A percentile compares a stretch with the other conserved stretches of the same genome.
Evolutionary conservation across 2,329 filamentous ascomycete genomes (phyloP).

Genomic region (Didymella exigua): DNA sequence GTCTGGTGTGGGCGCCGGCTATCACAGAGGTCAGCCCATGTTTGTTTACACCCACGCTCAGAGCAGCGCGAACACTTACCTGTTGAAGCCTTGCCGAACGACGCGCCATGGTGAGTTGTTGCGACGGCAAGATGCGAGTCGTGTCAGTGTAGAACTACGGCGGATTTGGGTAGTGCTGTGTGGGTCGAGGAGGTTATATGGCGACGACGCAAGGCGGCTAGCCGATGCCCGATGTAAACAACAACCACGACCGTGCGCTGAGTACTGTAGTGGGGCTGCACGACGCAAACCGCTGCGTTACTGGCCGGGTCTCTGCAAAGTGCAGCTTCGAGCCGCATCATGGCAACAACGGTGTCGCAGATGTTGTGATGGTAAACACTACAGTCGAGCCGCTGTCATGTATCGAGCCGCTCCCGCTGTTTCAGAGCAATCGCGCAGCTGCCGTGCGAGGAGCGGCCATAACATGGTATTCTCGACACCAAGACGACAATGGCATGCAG

Average conservation of each 20-base stretch:
- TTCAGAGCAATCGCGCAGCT: slow-evolving; percentile 1
- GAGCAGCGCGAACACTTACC: slow-evolving; percentile 29
- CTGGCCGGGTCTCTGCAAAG: slow-evolving; percentile 6
- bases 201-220: slow-evolving; percentile 10
- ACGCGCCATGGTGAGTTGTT: slow-evolving; percentile 40
- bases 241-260: not conserved
- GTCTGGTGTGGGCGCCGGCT: slow-evolving; percentile 38
- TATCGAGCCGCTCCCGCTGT: slow-evolving; percentile 11
- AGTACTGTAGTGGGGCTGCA: not conserved
- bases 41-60: slow-evolving; percentile 32
- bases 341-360: slow-evolving; percentile 5
- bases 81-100: slow-evolving; percentile 47
- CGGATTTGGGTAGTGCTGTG: slow-evolving; percentile 35
- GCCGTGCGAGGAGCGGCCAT: not conserved
- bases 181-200: slow-evolving; percentile 26
- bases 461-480: not conserved
- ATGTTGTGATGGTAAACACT: slow-evolving; percentile 19
- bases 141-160: slow-evolving; percentile 16
- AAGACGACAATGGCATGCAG: not conserved
- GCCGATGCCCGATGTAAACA: slow-evolving; percentile 14
- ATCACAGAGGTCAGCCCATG: slow-evolving; percentile 27
- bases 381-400: slow-evolving; percentile 11
- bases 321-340: not conserved
- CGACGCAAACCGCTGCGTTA: slow-evolving; percentile 12
- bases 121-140: slow-evolving; percentile 13